phyloP scores from a whole-genome alignment of 192 early-diverging fungal species.

The Spizellomyces punctatus region DNA sequence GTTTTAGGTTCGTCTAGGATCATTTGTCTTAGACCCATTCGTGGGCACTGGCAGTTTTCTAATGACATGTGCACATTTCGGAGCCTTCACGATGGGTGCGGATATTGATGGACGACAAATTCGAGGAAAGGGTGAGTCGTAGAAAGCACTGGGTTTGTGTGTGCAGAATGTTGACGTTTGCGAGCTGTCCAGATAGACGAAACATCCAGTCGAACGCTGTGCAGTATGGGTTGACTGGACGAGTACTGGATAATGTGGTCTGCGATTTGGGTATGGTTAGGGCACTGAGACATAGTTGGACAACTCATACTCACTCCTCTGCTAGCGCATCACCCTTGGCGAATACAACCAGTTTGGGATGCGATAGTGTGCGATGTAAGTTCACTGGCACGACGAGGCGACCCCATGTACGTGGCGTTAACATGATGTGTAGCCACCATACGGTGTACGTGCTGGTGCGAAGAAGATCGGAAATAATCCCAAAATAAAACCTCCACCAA shows the following conservation, averaged over 20 bases:
- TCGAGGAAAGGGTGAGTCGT: conserved; percentile 71
- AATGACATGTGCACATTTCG: conserved; percentile 92
- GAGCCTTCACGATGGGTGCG: conserved; percentile 85
- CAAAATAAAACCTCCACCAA: conserved; percentile 27
- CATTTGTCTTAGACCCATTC: conserved; percentile 93
- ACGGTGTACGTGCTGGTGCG: conserved; percentile 96
- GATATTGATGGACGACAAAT: conserved; percentile 99
- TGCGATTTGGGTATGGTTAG: conserved; percentile 64
- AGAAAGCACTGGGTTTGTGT: background rate
- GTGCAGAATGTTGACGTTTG: background rate
- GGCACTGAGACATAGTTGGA: conserved; percentile 45
- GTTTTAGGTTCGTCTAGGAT: conserved; percentile 49
- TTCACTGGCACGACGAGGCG: conserved; percentile 5
- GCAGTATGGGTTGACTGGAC: conserved; percentile 76
- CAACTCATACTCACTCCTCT: conserved; percentile 19
- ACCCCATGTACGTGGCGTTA: background rate
- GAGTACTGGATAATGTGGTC: conserved; percentile 81
- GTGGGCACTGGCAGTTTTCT: conserved; percentile 94
- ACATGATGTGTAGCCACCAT: conserved; percentile 64
- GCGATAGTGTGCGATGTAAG: conserved; percentile 87
- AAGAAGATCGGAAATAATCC: conserved; percentile 79
- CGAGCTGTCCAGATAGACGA: conserved; percentile 11
- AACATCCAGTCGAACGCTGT: conserved; percentile 67
- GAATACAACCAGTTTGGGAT: conserved; percentile 57
- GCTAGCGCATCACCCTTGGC: background rate